Percentiles rank a stretch among this genome's conserved stretches.
These are phyloP conservation scores for Teunomyces barrocoloradensis DNA, from an alignment of 805 yeast species.

Conservation along the genomic window DNA sequence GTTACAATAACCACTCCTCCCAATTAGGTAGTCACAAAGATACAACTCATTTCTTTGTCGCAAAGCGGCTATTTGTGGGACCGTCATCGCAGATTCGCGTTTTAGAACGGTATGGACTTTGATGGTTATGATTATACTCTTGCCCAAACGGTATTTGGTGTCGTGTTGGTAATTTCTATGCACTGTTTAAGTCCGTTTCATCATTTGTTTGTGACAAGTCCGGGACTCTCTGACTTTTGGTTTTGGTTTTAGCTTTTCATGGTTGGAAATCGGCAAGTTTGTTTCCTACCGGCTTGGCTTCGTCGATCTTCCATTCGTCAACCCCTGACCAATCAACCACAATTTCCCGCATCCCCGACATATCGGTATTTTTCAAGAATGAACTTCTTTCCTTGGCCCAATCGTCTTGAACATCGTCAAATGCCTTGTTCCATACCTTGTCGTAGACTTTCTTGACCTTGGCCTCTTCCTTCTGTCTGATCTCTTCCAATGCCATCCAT, in stretches of 20 bases:
- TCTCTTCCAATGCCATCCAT: slow-evolving; percentile 83
- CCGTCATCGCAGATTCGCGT: too few relatives aligned
- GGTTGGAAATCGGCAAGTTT: slow-evolving; percentile 44
- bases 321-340: slow-evolving; percentile 70
- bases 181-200: too few relatives aligned
- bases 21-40: too few relatives aligned
- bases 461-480: slow-evolving; percentile 59
- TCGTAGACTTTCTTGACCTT: slow-evolving; percentile 64
- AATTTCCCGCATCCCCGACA: slow-evolving; percentile 46
- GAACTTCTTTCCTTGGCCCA: slow-evolving; percentile 73
- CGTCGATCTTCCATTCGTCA: slow-evolving; percentile 42
- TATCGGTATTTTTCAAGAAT: slow-evolving; percentile 76
- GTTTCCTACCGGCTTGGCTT: slow-evolving; percentile 25
- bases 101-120: too few relatives aligned
- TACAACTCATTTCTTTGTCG: too few relatives aligned
- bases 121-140: too few relatives aligned
- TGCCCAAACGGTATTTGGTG: too few relatives aligned
- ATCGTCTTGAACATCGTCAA: slow-evolving; percentile 65
- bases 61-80: too few relatives aligned
- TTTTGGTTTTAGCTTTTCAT: slow-evolving; percentile 1
- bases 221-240: slow-evolving; percentile 10
- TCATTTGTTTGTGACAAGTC: too few relatives aligned
- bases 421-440: slow-evolving; percentile 74
- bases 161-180: too few relatives aligned
- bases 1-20: too few relatives aligned